Evolutionary conservation across 371 early-diverging fungal genomes (phyloP).

Genomic region (Batrachochytrium dendrobatidis): DNA sequence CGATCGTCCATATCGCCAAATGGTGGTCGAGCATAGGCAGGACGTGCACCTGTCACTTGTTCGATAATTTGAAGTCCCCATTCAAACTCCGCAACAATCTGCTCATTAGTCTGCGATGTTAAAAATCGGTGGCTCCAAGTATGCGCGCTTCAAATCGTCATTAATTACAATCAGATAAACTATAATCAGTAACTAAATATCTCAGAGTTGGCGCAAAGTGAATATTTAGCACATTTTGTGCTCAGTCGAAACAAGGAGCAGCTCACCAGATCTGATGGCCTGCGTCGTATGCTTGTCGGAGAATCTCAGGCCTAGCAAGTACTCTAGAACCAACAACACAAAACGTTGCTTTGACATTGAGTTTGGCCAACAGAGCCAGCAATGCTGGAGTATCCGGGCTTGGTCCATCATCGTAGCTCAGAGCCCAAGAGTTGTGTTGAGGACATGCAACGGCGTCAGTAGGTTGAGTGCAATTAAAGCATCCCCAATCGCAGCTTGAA

Average conservation of each 20-base stretch:
- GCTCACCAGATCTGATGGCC: conserved; percentile 8
- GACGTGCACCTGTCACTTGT: conserved; percentile 52
- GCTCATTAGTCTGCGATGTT: conserved; percentile 54
- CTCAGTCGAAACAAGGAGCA: too few relatives aligned
- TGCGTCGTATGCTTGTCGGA: background rate
- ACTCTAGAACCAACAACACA: conserved; percentile 23
- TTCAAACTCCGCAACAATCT: conserved; percentile 63
- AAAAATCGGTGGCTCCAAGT: conserved; percentile 48
- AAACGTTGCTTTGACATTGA: conserved; percentile 24
- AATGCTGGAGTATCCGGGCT: conserved; percentile 10
- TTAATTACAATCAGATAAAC: background rate
- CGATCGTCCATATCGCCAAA: conserved; percentile 45
- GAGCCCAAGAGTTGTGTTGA: conserved; percentile 10
- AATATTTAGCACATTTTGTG: background rate
- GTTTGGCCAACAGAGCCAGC: conserved; percentile 12
- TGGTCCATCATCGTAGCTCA: conserved; percentile 23
- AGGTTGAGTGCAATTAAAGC: background rate
- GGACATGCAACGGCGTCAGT: conserved; percentile 6
- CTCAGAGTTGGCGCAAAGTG: background rate
- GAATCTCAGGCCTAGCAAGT: background rate
- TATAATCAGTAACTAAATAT: background rate
- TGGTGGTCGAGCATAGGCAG: conserved; percentile 55
- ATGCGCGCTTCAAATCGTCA: conserved; percentile 3
- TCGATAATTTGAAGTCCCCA: conserved; percentile 60
- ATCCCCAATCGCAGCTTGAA: background rate